These are phyloP conservation scores for Lenzites betulinus DNA, from an alignment of 768 basidiomycete species.

Conservation along the genomic window DNA sequence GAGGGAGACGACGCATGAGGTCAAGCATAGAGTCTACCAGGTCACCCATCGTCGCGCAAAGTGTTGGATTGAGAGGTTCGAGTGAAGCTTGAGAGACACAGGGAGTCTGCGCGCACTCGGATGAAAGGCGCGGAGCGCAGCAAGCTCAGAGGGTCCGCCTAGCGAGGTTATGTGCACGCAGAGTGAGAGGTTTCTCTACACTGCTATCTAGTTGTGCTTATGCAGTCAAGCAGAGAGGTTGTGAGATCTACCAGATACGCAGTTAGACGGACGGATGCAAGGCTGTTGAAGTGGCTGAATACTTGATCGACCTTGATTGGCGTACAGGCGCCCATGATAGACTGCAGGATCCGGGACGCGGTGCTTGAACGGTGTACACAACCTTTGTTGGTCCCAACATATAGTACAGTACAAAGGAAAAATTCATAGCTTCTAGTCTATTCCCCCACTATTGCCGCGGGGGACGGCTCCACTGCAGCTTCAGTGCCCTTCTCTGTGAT, in stretches of 20 bases:
- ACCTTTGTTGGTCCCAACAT: too few species aligned
- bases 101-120: too few species aligned
- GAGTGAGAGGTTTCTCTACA: too few species aligned
- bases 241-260: not conserved
- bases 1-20: conserved; percentile 94
- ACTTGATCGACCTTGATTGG: not conserved
- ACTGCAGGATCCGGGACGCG: too few species aligned
- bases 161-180: too few species aligned
- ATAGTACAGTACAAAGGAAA: not conserved
- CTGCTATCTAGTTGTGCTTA: too few species aligned
- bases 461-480: not conserved
- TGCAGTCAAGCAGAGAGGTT: not conserved
- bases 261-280: not conserved
- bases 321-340: not conserved
- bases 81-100: not conserved
- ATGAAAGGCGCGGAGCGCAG: too few species aligned
- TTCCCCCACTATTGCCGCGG: not conserved
- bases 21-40: conserved; percentile 92
- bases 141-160: too few species aligned
- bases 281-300: not conserved
- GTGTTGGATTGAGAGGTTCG: not conserved
- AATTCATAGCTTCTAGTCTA: not conserved
- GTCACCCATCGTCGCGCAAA: conserved; percentile 58
- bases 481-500: conserved; percentile 3
- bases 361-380: too few species aligned